Conservation (phyloP, 2,329 filamentous ascomycete genomes). For the Hypomyces rosellus region DNA sequence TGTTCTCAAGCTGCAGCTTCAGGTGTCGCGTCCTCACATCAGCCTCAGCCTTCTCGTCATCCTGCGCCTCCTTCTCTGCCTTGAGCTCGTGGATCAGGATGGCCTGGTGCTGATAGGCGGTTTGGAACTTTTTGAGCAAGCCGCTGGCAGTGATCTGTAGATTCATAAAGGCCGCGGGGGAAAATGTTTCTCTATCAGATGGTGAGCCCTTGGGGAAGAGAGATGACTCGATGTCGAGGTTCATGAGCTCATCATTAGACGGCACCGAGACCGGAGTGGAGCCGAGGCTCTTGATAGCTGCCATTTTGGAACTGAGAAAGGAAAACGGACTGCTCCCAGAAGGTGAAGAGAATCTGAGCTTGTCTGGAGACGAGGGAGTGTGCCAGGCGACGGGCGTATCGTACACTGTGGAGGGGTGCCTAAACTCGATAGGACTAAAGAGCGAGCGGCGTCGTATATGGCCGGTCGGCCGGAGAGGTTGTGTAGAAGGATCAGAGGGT, state of each 20-base stretch:
- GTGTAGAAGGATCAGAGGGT: background rate
- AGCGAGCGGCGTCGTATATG: slow-evolving; percentile 8
- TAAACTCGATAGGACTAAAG: slow-evolving; percentile 13
- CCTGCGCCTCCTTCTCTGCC: slow-evolving; percentile 46
- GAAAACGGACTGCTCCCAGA: slow-evolving; percentile 26
- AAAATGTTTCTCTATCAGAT: slow-evolving; percentile 44
- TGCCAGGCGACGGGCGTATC: slow-evolving; percentile 1
- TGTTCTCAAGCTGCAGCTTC: slow-evolving; percentile 54
- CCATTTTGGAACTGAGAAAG: slow-evolving; percentile 41
- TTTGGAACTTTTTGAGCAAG: slow-evolving; percentile 50
- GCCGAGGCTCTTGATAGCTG: slow-evolving; percentile 30
- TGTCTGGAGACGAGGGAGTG: background rate
- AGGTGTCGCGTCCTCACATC: slow-evolving; percentile 47
- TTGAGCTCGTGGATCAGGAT: slow-evolving; percentile 43
- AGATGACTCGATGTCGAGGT: slow-evolving; percentile 48
- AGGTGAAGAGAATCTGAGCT: slow-evolving; percentile 13
- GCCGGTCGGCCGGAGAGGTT: background rate
- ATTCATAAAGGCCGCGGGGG: slow-evolving; percentile 54
- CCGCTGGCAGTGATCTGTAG: slow-evolving; percentile 52
- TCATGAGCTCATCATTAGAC: slow-evolving; percentile 47
- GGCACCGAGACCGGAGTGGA: slow-evolving; percentile 19
- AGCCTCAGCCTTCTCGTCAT: slow-evolving; percentile 51
- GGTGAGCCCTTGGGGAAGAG: slow-evolving; percentile 44
- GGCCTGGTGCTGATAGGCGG: slow-evolving; percentile 50
- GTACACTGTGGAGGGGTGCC: slow-evolving; percentile 2